Conservation (phyloP, 2,329 filamentous ascomycete species). For the Allantophomopsis lycopodina region DNA sequence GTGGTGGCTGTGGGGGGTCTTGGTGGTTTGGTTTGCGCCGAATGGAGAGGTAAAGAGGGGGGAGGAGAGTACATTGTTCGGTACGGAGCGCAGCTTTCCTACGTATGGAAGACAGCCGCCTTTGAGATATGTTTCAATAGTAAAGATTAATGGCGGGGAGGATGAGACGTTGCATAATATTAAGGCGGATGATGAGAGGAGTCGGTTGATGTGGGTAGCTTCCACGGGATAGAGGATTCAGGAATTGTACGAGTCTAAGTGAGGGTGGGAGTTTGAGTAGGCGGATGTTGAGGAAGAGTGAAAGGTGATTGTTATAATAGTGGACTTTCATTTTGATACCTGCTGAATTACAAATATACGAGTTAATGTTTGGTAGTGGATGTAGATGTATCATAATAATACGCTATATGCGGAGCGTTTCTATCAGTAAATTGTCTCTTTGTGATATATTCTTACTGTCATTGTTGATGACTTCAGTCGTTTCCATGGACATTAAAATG, state of each 20-base stretch:
- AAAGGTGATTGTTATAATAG: too few species aligned
- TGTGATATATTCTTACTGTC: too few species aligned
- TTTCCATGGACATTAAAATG: background rate
- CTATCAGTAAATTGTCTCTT: too few species aligned
- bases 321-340: too few species aligned
- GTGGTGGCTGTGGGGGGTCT: conserved; percentile 51
- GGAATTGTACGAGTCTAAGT: conserved; percentile 39
- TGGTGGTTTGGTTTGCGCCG: conserved; percentile 5
- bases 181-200: conserved; percentile 33
- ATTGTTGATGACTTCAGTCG: too few species aligned
- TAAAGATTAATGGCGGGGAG: conserved; percentile 14
- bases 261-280: conserved; percentile 20
- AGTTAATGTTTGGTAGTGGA: too few species aligned
- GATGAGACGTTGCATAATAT: conserved; percentile 18
- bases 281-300: conserved; percentile 10
- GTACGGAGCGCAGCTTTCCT: conserved; percentile 29
- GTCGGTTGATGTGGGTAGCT: conserved; percentile 16
- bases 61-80: conserved; percentile 18
- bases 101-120: conserved; percentile 26
- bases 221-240: conserved; percentile 24
- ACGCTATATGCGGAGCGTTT: too few species aligned
- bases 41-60: conserved; percentile 15
- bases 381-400: too few species aligned
- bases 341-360: too few species aligned
- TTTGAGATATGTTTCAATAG: conserved; percentile 22